These are phyloP conservation scores for Aspergillus sp. DNA, from an alignment of 2,329 filamentous ascomycete genomes.

Conservation along the genomic window DNA sequence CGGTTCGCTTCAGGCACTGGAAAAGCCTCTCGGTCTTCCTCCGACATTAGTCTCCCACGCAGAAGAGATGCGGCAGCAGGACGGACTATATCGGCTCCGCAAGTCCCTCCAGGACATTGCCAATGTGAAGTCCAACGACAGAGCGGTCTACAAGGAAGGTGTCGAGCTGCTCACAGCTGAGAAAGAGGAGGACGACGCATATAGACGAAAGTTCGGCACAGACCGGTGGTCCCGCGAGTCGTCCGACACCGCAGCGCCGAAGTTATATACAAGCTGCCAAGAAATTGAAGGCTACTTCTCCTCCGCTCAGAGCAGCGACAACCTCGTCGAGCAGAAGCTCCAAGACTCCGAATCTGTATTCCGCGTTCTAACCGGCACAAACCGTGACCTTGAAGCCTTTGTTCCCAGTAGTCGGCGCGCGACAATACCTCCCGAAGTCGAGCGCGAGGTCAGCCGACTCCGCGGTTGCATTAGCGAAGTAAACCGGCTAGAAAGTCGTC, in stretches of 20 bases:
- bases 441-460: slow-evolving; percentile 73
- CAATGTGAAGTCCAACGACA: slow-evolving; percentile 79
- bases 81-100: slow-evolving; percentile 75
- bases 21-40: slow-evolving; percentile 89
- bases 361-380: slow-evolving; percentile 72
- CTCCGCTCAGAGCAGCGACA: slow-evolving; percentile 65
- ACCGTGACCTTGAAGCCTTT: slow-evolving; percentile 79
- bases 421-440: slow-evolving; percentile 76
- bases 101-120: slow-evolving; percentile 84
- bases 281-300: slow-evolving; percentile 89
- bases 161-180: slow-evolving; percentile 75
- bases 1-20: slow-evolving; percentile 87
- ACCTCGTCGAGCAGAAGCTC: slow-evolving; percentile 75
- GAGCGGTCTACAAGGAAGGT: slow-evolving; percentile 78
- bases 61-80: slow-evolving; percentile 89
- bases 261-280: slow-evolving; percentile 70
- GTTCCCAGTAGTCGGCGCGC: slow-evolving; percentile 82
- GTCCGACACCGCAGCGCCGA: slow-evolving; percentile 67
- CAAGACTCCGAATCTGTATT: slow-evolving; percentile 73
- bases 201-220: slow-evolving; percentile 78
- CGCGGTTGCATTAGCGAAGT: slow-evolving; percentile 83
- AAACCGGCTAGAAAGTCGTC: slow-evolving; percentile 74
- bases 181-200: slow-evolving; percentile 75
- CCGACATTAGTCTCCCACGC: slow-evolving; percentile 84
- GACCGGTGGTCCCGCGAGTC: slow-evolving; percentile 76